Evolutionary conservation across 345 rosid species (phyloP), one percentile per base, ranked within the genome.

Genomic region (Acer yangbiense): DNA sequence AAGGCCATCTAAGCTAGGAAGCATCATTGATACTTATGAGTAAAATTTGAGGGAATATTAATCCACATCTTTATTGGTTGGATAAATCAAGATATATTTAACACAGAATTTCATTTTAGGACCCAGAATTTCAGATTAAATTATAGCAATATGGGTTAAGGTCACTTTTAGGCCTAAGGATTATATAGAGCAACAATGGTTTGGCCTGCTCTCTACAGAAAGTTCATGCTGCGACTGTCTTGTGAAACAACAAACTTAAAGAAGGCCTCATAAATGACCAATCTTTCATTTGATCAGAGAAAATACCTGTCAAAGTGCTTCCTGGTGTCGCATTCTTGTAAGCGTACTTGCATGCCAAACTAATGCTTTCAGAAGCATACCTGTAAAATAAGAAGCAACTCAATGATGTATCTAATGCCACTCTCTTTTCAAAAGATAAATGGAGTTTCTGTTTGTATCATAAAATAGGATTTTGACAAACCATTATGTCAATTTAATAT

Each of bases 261-360:
- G 9, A 65, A 23, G 18, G 0, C 18, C 62, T 29, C n/a, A 20
- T 7, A 39, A 71, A n/a, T 67, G 66, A 58, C 35, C 35, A 54
- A 23, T 55, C 16, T 71, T 61, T 71, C 39, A 46, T 39, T 65
- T 20, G 20, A 57, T 14, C 55, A 18, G 58, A 41, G 54, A 71
- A 57, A 70, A 76, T 89, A 94, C 99, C 97, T 87, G 76, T 85
- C 75, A 96, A 77, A 67, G 94, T 92, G 81, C 89, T 93, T 84
- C 98, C 98, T 27, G 98, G 92, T 3, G 94, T 90, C 70, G 98
- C 98, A 79, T 87, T 86, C 84, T 75, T 89, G 87, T 95, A 95
- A 50, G 95, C 97, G 29, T 71, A 93, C 80, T 88, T 90, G 88
- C 98, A 95, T 13, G 98, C 98, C 84, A 93, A 82, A 69, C 79